Conservation (phyloP, 108 stramenopile species). For the Skeletonema costatum region DNA sequence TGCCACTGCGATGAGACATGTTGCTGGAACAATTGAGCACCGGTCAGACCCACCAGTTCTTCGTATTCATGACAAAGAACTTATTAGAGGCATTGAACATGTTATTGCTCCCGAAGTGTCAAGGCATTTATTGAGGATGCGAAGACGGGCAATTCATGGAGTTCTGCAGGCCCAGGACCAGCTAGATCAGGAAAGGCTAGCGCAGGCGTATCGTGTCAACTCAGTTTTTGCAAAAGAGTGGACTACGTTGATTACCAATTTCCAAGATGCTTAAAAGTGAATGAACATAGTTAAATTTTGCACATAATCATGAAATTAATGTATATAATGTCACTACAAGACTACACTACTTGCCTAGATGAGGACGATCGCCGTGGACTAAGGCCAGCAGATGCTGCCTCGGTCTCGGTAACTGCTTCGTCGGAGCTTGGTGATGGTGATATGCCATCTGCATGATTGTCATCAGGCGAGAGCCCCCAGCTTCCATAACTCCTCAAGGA, state of each 20-base stretch:
- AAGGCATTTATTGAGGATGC: background rate
- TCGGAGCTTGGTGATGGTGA: background rate
- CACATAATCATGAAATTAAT: background rate
- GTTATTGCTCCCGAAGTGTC: background rate
- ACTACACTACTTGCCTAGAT: background rate
- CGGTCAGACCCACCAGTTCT: background rate
- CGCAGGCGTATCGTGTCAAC: background rate
- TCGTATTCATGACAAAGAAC: background rate
- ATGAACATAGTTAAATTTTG: background rate
- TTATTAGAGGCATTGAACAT: background rate
- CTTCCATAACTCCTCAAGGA: slow-evolving; percentile 2
- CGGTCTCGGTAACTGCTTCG: background rate
- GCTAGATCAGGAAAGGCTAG: background rate
- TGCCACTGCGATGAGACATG: background rate
- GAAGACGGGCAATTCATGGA: background rate
- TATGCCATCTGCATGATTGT: background rate
- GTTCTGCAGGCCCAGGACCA: background rate
- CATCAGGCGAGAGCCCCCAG: background rate
- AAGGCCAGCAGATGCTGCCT: background rate
- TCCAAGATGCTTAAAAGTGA: background rate
- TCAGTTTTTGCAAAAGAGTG: background rate
- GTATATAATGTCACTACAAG: background rate
- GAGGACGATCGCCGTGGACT: background rate
- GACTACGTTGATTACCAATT: background rate
- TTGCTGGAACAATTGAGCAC: background rate